Evolutionary conservation across 23 red algal species (phyloP).

Genomic region (Gracilaria gracilis): DNA sequence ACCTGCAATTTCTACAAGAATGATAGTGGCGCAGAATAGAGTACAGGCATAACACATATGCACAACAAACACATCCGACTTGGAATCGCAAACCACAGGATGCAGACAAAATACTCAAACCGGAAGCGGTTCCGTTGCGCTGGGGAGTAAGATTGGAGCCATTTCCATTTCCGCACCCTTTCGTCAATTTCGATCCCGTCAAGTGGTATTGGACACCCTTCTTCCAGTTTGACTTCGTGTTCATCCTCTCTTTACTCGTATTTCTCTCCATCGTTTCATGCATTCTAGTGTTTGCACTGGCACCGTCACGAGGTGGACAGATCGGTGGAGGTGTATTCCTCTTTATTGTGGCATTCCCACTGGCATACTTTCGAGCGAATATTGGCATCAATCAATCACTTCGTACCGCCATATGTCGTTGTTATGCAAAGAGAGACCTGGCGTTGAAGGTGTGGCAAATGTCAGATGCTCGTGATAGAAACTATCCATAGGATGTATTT

Average conservation of each 20-base stretch:
- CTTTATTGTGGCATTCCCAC: neutral
- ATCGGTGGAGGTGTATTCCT: neutral
- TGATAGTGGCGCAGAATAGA: constrained; percentile 45
- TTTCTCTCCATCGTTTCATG: neutral
- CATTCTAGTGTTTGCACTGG: no score
- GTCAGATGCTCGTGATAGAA: neutral
- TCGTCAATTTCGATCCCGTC: neutral
- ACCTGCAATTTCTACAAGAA: constrained; percentile 65
- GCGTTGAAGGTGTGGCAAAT: neutral
- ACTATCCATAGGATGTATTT: neutral
- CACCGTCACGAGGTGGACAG: neutral
- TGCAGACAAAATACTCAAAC: neutral
- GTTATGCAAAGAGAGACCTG: neutral
- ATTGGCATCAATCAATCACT: constrained; percentile 3
- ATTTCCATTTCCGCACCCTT: neutral
- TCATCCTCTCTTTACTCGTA: neutral
- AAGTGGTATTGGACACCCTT: neutral
- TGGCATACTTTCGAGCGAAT: neutral
- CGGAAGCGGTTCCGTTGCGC: neutral
- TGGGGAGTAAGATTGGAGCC: neutral
- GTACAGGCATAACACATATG: no score
- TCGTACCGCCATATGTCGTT: neutral
- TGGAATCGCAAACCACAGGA: no score
- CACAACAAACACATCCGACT: no score
- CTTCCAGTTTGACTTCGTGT: neutral